Conservation (phyloP, 371 early-diverging fungal species). For the Lichtheimia ornata region DNA sequence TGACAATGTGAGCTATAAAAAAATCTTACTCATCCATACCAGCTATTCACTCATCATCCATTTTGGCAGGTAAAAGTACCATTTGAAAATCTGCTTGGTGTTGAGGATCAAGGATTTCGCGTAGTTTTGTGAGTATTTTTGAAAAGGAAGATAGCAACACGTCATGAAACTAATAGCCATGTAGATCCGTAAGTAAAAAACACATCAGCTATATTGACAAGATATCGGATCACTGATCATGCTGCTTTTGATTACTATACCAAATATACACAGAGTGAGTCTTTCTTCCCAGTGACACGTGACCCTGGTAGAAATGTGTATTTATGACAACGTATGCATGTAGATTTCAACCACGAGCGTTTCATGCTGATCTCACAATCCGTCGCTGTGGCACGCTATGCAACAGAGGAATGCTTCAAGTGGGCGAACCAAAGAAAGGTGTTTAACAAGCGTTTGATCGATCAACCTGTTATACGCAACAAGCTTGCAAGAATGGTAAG, state of each 20-base stretch:
- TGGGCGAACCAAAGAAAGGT: constrained; percentile 60
- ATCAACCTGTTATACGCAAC: constrained; percentile 68
- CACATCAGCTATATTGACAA: neutral
- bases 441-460: constrained; percentile 76
- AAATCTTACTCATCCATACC: constrained; percentile 45
- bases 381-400: constrained; percentile 52
- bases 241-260: too few relatives aligned
- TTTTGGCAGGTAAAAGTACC: constrained; percentile 52
- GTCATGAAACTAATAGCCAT: neutral
- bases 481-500: constrained; percentile 67
- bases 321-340: neutral
- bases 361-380: constrained; percentile 20
- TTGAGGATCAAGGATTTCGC: constrained; percentile 71
- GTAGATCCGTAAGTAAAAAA: constrained; percentile 32
- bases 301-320: too few relatives aligned
- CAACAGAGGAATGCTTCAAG: constrained; percentile 39
- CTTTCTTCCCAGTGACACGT: neutral
- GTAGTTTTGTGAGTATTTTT: constrained; percentile 32
- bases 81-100: constrained; percentile 68
- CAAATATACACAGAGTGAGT: neutral
- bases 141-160: constrained; percentile 27
- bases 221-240: too few relatives aligned
- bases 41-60: too few relatives aligned
- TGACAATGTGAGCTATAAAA: constrained; percentile 47
- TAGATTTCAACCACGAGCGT: constrained; percentile 77